phyloP scores from a whole-genome alignment of 176 grass and related monocot species.

The Guadua angustifolia region DNA sequence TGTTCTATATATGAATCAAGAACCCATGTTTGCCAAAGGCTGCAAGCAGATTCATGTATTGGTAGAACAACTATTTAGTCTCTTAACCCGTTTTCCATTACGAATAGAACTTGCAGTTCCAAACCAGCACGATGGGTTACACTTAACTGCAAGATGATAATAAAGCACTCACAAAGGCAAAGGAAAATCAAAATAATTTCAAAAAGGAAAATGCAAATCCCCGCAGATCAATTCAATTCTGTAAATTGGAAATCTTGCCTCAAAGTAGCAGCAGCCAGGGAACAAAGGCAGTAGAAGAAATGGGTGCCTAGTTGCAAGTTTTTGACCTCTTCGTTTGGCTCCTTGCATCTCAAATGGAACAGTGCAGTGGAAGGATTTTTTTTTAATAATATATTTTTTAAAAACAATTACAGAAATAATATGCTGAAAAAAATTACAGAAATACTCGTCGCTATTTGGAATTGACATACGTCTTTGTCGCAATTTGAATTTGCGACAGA shows the following conservation, averaged over 20 bases:
- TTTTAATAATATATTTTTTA: no score
- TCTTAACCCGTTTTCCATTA: background rate
- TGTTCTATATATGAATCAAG: background rate
- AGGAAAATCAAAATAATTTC: background rate
- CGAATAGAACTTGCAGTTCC: background rate
- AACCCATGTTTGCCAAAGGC: background rate
- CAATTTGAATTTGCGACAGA: no score
- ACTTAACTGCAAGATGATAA: background rate
- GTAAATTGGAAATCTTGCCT: background rate
- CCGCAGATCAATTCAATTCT: background rate
- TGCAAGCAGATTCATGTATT: background rate
- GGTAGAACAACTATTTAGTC: background rate
- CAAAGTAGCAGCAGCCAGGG: background rate
- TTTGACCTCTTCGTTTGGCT: background rate
- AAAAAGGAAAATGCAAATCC: background rate
- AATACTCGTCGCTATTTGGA: no score
- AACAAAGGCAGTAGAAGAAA: constrained; percentile 8
- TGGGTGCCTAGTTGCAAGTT: background rate
- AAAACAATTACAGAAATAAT: no score
- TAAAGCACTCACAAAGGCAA: background rate
- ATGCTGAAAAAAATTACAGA: no score
- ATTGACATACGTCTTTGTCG: no score
- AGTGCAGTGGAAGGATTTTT: background rate
- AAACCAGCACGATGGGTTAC: background rate
- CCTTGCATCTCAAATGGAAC: constrained; percentile 19